A percentile compares a stretch with the other conserved stretches of the same genome.
These are phyloP conservation scores for Pleurostoma richardsiae DNA, from an alignment of 2,329 filamentous ascomycete species.

Conservation along the genomic window DNA sequence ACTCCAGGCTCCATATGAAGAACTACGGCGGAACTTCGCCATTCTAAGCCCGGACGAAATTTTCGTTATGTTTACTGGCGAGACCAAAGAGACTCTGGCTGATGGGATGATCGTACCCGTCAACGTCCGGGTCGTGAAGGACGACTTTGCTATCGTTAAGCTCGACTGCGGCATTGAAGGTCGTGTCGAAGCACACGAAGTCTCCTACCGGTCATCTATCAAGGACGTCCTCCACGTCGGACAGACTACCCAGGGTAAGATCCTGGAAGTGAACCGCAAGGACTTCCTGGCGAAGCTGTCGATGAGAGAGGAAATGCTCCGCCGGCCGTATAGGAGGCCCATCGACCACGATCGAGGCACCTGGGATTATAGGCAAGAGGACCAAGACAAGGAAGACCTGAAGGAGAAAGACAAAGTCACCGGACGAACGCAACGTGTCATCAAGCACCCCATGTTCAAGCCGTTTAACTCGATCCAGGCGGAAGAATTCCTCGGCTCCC, in stretches of 20 bases:
- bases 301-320: constrained; percentile 74
- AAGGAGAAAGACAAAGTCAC: constrained; percentile 82
- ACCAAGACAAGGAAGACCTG: constrained; percentile 74
- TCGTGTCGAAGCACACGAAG: constrained; percentile 75
- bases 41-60: constrained; percentile 69
- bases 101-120: constrained; percentile 93
- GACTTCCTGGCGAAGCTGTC: constrained; percentile 80
- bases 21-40: constrained; percentile 77
- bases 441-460: constrained; percentile 95
- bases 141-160: constrained; percentile 89
- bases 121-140: constrained; percentile 80
- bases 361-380: constrained; percentile 84
- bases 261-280: constrained; percentile 82
- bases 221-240: constrained; percentile 71
- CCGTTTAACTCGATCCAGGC: constrained; percentile 90
- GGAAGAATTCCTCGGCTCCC: constrained; percentile 85
- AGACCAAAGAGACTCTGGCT: constrained; percentile 76
- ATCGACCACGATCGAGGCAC: constrained; percentile 71
- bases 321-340: constrained; percentile 63
- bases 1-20: constrained; percentile 88
- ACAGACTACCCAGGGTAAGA: constrained; percentile 83
- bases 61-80: constrained; percentile 95
- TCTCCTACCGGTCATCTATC: constrained; percentile 67
- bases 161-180: constrained; percentile 94
- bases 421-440: constrained; percentile 84